Conservation (phyloP, 148 eudicot species). For the Rhododendron griersonianum region DNA sequence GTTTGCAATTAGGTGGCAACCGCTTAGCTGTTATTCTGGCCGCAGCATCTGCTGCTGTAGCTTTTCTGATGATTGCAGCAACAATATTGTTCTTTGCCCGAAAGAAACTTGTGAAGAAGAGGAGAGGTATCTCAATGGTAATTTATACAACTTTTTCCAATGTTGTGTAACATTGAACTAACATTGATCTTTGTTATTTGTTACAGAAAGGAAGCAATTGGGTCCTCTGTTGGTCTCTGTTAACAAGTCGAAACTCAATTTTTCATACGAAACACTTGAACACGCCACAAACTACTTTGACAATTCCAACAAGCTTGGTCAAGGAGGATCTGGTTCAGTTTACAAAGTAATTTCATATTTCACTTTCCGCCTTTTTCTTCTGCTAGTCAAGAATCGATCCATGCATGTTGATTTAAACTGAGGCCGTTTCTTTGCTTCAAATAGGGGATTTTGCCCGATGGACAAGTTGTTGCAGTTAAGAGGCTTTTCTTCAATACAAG, state of each 20-base stretch:
- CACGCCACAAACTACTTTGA: slow-evolving; percentile 44
- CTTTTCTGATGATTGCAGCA: slow-evolving; percentile 25
- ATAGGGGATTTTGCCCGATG: slow-evolving; percentile 43
- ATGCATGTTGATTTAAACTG: neutral
- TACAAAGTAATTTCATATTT: slow-evolving; percentile 28
- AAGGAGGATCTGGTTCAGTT: slow-evolving; percentile 63
- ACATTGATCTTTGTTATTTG: neutral
- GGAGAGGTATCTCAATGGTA: slow-evolving; percentile 22
- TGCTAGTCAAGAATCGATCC: neutral
- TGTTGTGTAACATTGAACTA: neutral
- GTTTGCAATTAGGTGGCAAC: slow-evolving; percentile 16
- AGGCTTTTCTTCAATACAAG: slow-evolving; percentile 52
- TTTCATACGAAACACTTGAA: slow-evolving; percentile 36
- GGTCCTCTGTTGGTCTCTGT: slow-evolving; percentile 21
- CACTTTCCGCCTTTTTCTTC: neutral
- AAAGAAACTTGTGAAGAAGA: slow-evolving; percentile 10
- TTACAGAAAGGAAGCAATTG: slow-evolving; percentile 44
- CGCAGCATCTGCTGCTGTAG: slow-evolving; percentile 16
- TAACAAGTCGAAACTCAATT: slow-evolving; percentile 34
- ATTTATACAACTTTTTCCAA: neutral
- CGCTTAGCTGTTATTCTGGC: slow-evolving; percentile 26
- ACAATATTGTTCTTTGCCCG: slow-evolving; percentile 22
- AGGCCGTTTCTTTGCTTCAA: neutral
- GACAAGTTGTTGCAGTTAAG: slow-evolving; percentile 43
- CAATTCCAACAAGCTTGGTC: slow-evolving; percentile 44